A percentile compares a stretch with the other conserved stretches of the same genome.
Evolutionary conservation across 1,139 yeast species (phyloP).

Genomic region (Kazachstania sp.): DNA sequence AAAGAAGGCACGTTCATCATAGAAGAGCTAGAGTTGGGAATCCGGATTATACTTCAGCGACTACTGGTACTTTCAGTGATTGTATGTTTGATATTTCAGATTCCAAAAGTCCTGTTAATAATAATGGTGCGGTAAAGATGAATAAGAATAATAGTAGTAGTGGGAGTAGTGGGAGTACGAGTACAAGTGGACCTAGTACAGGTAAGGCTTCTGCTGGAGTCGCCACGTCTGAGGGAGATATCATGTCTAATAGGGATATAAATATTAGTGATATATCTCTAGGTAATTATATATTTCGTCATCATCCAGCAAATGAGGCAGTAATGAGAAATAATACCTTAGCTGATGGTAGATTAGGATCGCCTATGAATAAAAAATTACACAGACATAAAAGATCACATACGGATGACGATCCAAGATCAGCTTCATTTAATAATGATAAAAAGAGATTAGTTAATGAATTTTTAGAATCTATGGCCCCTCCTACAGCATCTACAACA

Average conservation of each 20-base stretch:
- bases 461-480: conserved; percentile 13
- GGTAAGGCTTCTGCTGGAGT: neutral
- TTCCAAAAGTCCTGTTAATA: neutral
- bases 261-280: conserved; percentile 1
- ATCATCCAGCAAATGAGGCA: neutral
- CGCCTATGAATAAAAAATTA: neutral
- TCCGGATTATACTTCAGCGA: conserved; percentile 15
- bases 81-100: conserved; percentile 10
- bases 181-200: neutral
- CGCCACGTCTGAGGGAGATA: neutral
- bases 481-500: conserved; percentile 5
- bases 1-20: conserved; percentile 6
- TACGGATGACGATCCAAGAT: neutral
- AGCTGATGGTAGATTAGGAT: neutral
- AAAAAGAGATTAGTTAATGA: conserved; percentile 14
- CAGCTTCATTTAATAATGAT: conserved; percentile 7
- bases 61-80: conserved; percentile 18
- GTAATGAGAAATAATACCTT: neutral
- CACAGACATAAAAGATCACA: conserved; percentile 2
- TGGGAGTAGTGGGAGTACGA: neutral
- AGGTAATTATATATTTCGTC: neutral
- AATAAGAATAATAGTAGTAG: neutral
- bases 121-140: neutral
- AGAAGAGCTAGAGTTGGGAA: neutral
- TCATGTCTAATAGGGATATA: neutral